Evolutionary conservation across 352 stramenopile species (phyloP).

Genomic region (Plasmopara viticola): DNA sequence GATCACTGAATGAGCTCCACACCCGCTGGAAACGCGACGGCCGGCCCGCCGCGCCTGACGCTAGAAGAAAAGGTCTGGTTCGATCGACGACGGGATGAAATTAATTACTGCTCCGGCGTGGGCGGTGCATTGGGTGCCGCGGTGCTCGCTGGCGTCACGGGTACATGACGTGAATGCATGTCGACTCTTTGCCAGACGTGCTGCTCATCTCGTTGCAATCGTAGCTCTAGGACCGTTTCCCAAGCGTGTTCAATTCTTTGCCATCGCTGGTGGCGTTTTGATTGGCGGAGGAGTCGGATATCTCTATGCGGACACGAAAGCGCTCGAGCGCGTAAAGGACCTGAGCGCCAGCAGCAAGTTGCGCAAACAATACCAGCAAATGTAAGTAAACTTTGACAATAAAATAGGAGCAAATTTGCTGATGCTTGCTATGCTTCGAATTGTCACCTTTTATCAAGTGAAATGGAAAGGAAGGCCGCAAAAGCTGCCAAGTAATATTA

Average conservation of each 20-base stretch:
- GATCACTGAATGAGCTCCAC: too few relatives aligned
- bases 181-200: not conserved
- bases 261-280: constrained; percentile 47
- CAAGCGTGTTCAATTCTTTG: constrained; percentile 47
- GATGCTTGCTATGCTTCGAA: too few relatives aligned
- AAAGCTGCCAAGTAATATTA: constrained; percentile 31
- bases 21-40: too few relatives aligned
- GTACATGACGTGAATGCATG: constrained; percentile 20
- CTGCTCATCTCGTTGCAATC: constrained; percentile 19
- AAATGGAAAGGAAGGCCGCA: constrained; percentile 59
- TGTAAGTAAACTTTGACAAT: too few relatives aligned
- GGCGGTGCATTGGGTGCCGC: constrained; percentile 50
- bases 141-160: constrained; percentile 41
- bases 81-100: constrained; percentile 55
- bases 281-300: constrained; percentile 59
- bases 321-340: constrained; percentile 66
- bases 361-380: constrained; percentile 77
- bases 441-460: too few relatives aligned
- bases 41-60: constrained; percentile 50
- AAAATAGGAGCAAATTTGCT: too few relatives aligned
- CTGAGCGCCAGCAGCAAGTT: constrained; percentile 68
- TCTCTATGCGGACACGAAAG: constrained; percentile 64
- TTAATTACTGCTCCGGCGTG: constrained; percentile 60
- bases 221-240: constrained; percentile 70
- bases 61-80: constrained; percentile 83